Percentiles rank a stretch among this genome's conserved stretches.
Evolutionary conservation across 1,284 basidiomycete genomes (phyloP).

Genomic region (Microbotryomycetes sp.): DNA sequence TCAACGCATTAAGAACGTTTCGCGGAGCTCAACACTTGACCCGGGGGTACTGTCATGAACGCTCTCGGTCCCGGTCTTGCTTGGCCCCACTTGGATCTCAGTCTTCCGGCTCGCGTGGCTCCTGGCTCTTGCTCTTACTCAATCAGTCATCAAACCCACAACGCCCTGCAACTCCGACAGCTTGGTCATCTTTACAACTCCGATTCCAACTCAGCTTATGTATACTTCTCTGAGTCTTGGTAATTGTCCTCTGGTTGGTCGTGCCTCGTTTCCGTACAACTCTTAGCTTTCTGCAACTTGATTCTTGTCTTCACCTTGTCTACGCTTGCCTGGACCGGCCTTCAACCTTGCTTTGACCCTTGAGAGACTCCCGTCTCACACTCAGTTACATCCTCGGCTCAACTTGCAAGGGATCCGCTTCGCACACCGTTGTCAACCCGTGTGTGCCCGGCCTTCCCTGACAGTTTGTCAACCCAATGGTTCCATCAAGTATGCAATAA

Average conservation of each 20-base stretch:
- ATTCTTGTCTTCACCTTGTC: constrained; percentile 3
- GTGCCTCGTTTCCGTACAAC: not conserved
- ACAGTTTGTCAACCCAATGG: too few relatives aligned
- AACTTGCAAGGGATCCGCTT: not conserved
- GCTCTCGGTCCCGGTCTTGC: too few relatives aligned
- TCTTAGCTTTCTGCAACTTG: not conserved
- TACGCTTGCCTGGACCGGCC: constrained; percentile 6
- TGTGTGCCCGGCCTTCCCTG: not conserved
- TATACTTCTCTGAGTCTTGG: not conserved
- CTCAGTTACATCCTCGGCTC: too few relatives aligned
- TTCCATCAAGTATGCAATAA: not conserved
- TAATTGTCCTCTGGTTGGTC: not conserved
- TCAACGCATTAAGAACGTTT: not conserved
- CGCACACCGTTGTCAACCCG: not conserved
- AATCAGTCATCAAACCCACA: not conserved
- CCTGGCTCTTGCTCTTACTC: not conserved
- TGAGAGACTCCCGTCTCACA: not conserved
- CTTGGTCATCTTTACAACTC: not conserved
- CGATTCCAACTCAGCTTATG: not conserved
- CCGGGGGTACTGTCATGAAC: not conserved
- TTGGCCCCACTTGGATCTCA: not conserved
- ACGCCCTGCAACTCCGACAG: not conserved
- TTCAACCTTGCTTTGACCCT: constrained; percentile 9
- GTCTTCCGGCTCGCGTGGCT: not conserved
- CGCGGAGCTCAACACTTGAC: not conserved